phyloP scores from a whole-genome alignment of 352 stramenopile genomes.

The Phytophthora chlamydospora region DNA sequence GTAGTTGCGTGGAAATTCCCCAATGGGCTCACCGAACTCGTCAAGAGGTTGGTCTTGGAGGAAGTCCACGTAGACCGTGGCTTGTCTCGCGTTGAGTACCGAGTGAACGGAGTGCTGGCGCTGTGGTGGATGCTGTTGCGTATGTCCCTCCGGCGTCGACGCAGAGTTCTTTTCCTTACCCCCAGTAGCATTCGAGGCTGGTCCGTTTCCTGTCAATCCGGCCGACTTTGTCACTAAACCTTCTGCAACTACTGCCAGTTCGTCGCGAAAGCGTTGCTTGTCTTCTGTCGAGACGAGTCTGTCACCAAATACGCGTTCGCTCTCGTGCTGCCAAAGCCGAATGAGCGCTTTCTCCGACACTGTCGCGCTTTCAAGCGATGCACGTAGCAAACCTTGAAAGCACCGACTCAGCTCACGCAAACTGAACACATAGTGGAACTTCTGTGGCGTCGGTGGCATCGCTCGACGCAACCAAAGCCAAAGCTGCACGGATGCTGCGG shows the following conservation, averaged over 20 bases:
- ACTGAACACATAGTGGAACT: slow-evolving; percentile 88
- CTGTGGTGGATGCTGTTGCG: slow-evolving; percentile 3
- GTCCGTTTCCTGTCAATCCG: slow-evolving; percentile 5
- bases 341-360: slow-evolving; percentile 56
- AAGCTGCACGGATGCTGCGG: slow-evolving; percentile 60
- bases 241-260: slow-evolving; percentile 56
- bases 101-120: slow-evolving; percentile 24
- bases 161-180: slow-evolving; percentile 29
- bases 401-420: slow-evolving; percentile 75
- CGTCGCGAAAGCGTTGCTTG: slow-evolving; percentile 69
- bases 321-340: slow-evolving; percentile 87
- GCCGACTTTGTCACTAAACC: slow-evolving; percentile 36
- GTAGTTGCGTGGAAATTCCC: slow-evolving; percentile 86
- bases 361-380: slow-evolving; percentile 54
- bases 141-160: neutral
- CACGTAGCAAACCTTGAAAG: slow-evolving; percentile 83
- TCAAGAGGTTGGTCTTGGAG: slow-evolving; percentile 80
- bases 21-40: slow-evolving; percentile 81
- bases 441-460: slow-evolving; percentile 79
- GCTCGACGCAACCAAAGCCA: slow-evolving; percentile 69
- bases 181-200: slow-evolving; percentile 12
- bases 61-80: slow-evolving; percentile 84
- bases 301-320: slow-evolving; percentile 82
- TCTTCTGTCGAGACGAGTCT: slow-evolving; percentile 76
- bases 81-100: slow-evolving; percentile 10